Conservation (phyloP, 2,329 filamentous ascomycete species). For the Colletotrichum paranaense region DNA sequence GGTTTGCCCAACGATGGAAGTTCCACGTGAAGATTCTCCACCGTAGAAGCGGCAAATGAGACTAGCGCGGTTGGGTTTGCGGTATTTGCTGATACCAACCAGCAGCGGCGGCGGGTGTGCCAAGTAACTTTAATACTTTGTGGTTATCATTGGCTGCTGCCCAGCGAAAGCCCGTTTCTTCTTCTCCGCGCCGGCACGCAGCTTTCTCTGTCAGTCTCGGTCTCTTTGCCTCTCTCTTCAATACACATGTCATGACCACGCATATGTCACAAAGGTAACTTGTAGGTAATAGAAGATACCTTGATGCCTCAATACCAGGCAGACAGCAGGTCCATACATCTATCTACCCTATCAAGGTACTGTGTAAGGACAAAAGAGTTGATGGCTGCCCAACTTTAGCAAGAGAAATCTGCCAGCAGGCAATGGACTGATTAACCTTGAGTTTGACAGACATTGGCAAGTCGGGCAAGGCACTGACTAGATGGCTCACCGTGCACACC, state of each 20-base stretch:
- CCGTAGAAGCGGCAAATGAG: constrained; percentile 16
- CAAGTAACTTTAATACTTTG: constrained; percentile 15
- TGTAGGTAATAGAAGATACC: too few relatives aligned
- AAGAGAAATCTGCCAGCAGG: background rate
- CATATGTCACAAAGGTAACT: too few relatives aligned
- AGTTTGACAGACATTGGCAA: background rate
- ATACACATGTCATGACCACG: too few relatives aligned
- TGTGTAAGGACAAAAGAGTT: background rate
- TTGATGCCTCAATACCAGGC: too few relatives aligned
- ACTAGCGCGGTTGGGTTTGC: constrained; percentile 15
- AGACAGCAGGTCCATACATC: background rate
- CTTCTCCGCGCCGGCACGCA: background rate
- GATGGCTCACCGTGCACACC: constrained; percentile 12
- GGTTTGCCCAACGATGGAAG: background rate
- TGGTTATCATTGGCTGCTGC: background rate
- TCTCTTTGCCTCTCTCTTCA: background rate
- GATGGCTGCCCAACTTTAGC: background rate
- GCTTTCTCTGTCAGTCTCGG: background rate
- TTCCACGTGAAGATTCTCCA: constrained; percentile 34
- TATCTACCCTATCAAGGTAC: too few relatives aligned
- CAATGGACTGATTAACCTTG: background rate
- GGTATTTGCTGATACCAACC: constrained; percentile 19
- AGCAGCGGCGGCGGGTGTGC: background rate
- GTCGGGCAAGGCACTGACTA: constrained; percentile 3
- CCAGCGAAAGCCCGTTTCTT: background rate